These are phyloP conservation scores for Candida sakaeoensis DNA, from an alignment of 805 yeast genomes.

Conservation along the genomic window DNA sequence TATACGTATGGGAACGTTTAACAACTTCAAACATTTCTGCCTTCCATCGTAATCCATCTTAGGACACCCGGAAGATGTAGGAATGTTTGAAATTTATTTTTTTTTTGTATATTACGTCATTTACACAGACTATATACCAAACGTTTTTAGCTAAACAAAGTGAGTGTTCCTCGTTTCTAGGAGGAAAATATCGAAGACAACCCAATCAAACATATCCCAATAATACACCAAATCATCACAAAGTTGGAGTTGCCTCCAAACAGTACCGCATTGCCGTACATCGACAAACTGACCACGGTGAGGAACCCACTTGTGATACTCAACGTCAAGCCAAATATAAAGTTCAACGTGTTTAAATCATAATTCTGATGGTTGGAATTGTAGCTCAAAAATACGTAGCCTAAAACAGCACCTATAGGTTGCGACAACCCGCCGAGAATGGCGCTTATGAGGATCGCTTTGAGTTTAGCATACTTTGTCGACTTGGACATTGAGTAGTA, in stretches of 20 bases:
- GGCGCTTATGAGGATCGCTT: slow-evolving; percentile 65
- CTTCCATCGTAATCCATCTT: no score
- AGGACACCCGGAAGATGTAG: no score
- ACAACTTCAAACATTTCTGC: no score
- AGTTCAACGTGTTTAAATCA: slow-evolving; percentile 29
- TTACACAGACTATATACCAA: no score
- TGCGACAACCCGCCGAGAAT: slow-evolving; percentile 80
- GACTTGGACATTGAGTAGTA: slow-evolving; percentile 59
- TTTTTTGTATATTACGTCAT: not conserved
- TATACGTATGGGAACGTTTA: no score
- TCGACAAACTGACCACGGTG: slow-evolving; percentile 74
- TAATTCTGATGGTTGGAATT: slow-evolving; percentile 20
- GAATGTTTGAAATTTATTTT: no score
- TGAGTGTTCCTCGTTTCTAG: no score
- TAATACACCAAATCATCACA: slow-evolving; percentile 56
- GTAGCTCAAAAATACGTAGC: slow-evolving; percentile 45
- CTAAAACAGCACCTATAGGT: slow-evolving; percentile 83
- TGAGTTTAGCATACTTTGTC: slow-evolving; percentile 40
- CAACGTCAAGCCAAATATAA: slow-evolving; percentile 60
- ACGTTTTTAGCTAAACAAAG: no score
- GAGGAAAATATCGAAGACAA: slow-evolving; percentile 11
- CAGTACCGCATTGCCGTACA: slow-evolving; percentile 78
- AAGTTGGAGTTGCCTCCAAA: slow-evolving; percentile 69
- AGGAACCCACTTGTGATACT: slow-evolving; percentile 81
- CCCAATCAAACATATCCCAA: slow-evolving; percentile 59